phyloP scores from a whole-genome alignment of 345 rosid genomes.

The Syzygium aqueum region DNA sequence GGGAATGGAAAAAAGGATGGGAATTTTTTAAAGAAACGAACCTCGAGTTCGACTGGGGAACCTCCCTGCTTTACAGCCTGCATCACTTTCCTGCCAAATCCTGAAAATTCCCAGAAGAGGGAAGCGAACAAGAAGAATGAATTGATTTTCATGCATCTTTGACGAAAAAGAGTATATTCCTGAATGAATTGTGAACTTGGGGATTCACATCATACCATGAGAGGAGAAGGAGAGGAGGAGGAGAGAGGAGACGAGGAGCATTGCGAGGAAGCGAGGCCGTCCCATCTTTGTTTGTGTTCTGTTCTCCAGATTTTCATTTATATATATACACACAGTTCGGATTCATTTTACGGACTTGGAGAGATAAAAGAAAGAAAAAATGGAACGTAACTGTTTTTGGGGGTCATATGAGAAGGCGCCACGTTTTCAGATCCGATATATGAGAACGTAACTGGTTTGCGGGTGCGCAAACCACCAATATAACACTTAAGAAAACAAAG shows the following conservation, averaged over 20 bases:
- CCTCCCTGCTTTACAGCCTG: not conserved
- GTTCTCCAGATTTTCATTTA: not conserved
- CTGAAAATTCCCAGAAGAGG: not conserved
- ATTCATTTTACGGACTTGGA: not conserved
- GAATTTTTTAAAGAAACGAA: not conserved
- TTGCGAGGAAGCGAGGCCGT: not conserved
- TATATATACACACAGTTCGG: not conserved
- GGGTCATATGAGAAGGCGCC: not conserved
- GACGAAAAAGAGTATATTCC: not conserved
- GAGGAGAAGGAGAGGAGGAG: not conserved
- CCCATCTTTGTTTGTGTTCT: not conserved
- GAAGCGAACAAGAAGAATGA: not conserved
- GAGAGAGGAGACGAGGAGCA: not conserved
- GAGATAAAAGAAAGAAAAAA: not conserved
- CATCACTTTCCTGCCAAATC: conserved; percentile 1
- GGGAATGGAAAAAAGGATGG: not conserved
- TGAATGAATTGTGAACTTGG: not conserved
- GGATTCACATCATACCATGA: not conserved
- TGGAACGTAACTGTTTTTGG: not conserved
- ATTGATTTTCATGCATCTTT: not conserved
- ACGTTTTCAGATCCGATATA: not conserved
- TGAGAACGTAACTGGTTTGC: too few relatives aligned
- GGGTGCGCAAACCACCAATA: too few relatives aligned
- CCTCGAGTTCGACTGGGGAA: not conserved
- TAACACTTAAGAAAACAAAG: too few relatives aligned